These are phyloP conservation scores for Acer yangbiense DNA, from an alignment of 345 rosid genomes.

Conservation along the genomic window DNA sequence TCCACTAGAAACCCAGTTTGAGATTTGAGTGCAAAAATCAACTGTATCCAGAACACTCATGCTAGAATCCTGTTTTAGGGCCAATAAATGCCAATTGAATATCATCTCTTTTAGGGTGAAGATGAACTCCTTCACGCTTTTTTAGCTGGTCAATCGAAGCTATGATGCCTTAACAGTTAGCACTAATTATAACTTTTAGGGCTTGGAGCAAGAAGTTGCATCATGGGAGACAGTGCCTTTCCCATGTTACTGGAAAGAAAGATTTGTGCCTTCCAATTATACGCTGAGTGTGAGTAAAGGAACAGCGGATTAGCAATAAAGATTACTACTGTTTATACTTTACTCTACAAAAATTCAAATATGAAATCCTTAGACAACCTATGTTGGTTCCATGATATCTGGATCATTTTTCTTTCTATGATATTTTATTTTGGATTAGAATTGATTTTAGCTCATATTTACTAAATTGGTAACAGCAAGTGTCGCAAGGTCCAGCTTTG, in stretches of 20 bases:
- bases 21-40: neutral
- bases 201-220: neutral
- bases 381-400: neutral
- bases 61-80: neutral
- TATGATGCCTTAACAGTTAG: neutral
- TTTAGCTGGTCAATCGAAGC: neutral
- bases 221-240: neutral
- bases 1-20: neutral
- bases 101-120: neutral
- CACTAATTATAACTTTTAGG: neutral
- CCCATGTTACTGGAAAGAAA: neutral
- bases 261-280: neutral
- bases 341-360: neutral
- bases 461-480: conserved; percentile 19
- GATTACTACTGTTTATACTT: neutral
- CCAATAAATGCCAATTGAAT: neutral
- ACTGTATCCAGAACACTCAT: neutral
- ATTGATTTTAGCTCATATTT: conserved; percentile 3
- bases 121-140: neutral
- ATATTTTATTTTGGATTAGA: neutral
- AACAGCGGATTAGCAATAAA: neutral
- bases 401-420: neutral
- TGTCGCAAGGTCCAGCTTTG: conserved; percentile 29
- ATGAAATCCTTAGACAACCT: neutral
- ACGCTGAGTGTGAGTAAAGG: neutral